These are phyloP conservation scores for Shiraia bambusicola DNA, from an alignment of 2,329 filamentous ascomycete genomes.

Conservation along the genomic window DNA sequence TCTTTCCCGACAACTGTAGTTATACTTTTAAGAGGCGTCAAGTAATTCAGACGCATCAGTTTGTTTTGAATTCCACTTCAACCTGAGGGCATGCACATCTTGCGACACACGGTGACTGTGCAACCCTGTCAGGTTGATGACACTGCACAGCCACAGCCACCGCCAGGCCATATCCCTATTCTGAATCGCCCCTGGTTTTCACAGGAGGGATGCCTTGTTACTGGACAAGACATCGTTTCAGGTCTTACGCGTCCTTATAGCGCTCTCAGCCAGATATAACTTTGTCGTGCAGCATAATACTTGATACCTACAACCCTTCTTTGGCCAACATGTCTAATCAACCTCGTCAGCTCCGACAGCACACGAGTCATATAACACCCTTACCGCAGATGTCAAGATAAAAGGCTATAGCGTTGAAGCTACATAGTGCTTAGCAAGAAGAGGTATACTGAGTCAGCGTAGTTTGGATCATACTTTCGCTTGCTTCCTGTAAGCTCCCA, in stretches of 20 bases:
- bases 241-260: constrained; percentile 15
- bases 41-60: no score
- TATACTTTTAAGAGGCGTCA: no score
- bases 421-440: constrained; percentile 30
- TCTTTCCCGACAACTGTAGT: no score
- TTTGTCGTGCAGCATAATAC: constrained; percentile 8
- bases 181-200: constrained; percentile 14
- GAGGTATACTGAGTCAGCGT: no score
- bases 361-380: constrained; percentile 8
- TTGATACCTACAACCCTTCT: constrained; percentile 30
- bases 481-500: constrained; percentile 59
- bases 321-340: constrained; percentile 43
- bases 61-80: no score
- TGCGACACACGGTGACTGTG: no score
- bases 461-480: constrained; percentile 47
- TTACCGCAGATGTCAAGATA: constrained; percentile 66
- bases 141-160: constrained; percentile 26
- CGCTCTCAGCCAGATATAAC: constrained; percentile 6
- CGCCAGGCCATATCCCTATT: constrained; percentile 23
- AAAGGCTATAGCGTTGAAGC: constrained; percentile 66
- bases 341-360: not conserved
- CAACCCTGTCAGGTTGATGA: not conserved
- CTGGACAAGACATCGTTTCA: constrained; percentile 4
- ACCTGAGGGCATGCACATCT: no score
- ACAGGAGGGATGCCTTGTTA: constrained; percentile 8